Conservation (phyloP, 495 filamentous ascomycete genomes). For the Cercophora sp. region DNA sequence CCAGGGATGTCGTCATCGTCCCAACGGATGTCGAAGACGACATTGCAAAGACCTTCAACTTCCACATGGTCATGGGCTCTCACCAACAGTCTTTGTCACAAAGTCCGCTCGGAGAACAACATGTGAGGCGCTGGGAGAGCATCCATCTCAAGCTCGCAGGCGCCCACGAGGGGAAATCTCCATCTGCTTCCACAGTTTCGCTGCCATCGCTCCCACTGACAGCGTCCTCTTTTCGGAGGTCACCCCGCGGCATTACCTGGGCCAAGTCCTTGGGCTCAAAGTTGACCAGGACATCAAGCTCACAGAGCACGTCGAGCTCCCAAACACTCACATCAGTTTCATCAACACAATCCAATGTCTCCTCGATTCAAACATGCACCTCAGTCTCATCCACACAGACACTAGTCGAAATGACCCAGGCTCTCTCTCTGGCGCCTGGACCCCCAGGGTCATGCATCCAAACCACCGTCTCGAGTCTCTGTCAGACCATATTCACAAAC, state of each 20-base stretch:
- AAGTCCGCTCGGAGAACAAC: neutral
- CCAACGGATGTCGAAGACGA: slow-evolving; percentile 6
- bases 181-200: neutral
- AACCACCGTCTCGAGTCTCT: neutral
- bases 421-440: neutral
- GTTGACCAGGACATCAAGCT: neutral
- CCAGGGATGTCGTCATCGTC: slow-evolving; percentile 2
- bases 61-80: slow-evolving; percentile 1
- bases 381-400: neutral
- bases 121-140: neutral
- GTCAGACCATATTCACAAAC: neutral
- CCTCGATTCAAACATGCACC: neutral
- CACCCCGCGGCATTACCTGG: neutral
- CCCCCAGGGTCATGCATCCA: neutral
- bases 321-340: neutral
- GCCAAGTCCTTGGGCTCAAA: neutral
- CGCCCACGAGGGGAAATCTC: no score
- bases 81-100: neutral
- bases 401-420: neutral
- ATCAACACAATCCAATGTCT: neutral
- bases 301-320: neutral
- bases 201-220: neutral
- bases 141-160: neutral
- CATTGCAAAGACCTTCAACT: slow-evolving; percentile 5
- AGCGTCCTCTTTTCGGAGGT: neutral